Conservation (phyloP, 306 rosid genomes). For the Rosa persica region DNA sequence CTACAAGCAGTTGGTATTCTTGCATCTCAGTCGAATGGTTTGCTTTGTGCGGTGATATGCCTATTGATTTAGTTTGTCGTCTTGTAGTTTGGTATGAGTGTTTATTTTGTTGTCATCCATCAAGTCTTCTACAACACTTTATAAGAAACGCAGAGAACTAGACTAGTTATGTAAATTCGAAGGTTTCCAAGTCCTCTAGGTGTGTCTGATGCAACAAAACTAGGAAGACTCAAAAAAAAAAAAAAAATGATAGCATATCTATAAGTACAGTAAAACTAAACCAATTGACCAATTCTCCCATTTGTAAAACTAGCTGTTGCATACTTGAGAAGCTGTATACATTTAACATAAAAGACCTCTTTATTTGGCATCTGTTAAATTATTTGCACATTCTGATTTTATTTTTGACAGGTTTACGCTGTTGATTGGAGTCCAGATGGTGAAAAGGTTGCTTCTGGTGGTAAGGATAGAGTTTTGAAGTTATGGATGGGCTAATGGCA, state of each 20-base stretch:
- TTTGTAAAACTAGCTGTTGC: neutral
- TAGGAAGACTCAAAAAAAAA: neutral
- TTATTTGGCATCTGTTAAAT: neutral
- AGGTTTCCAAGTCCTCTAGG: neutral
- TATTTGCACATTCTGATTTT: neutral
- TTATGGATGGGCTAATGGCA: conserved; percentile 81
- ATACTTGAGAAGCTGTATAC: neutral
- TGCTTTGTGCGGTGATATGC: neutral
- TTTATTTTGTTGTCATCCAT: neutral
- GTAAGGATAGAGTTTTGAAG: conserved; percentile 90
- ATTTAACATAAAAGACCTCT: neutral
- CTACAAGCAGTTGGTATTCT: neutral
- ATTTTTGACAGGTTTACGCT: conserved; percentile 61
- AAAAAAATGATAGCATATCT: neutral
- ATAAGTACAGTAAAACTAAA: neutral
- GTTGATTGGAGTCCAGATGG: conserved; percentile 99
- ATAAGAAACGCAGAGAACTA: neutral
- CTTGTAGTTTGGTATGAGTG: neutral
- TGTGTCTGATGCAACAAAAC: neutral
- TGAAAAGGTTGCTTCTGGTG: conserved; percentile 97
- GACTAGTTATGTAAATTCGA: neutral
- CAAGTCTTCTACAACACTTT: neutral
- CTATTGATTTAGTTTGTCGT: neutral
- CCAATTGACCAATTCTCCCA: neutral
- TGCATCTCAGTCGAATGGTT: neutral